A percentile compares a stretch with the other conserved stretches of the same genome.
These are phyloP conservation scores for Rosa lucieae DNA, from an alignment of 306 rosid species.

Conservation along the genomic window DNA sequence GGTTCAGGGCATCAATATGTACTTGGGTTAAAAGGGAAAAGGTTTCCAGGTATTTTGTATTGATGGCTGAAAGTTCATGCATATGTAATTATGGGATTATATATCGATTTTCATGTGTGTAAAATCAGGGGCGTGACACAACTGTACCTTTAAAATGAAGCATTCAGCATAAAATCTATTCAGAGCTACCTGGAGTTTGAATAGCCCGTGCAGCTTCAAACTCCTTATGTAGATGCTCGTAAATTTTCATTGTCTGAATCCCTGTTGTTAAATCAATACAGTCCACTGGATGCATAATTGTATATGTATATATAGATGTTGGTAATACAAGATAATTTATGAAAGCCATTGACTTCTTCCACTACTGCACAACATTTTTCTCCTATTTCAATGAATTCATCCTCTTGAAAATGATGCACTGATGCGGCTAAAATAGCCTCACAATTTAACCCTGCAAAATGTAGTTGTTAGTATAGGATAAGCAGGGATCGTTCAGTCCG, in stretches of 20 bases:
- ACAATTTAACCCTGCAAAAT: too few species aligned
- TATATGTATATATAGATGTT: background rate
- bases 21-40: too few species aligned
- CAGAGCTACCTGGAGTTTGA: conserved; percentile 69
- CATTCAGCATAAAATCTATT: background rate
- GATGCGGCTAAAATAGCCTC: too few species aligned
- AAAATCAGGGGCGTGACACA: background rate
- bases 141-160: conserved; percentile 6
- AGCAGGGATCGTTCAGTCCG: too few species aligned
- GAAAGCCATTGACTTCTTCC: background rate
- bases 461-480: too few species aligned
- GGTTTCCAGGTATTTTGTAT: too few species aligned
- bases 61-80: too few species aligned
- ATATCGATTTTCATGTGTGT: too few species aligned
- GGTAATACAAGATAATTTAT: background rate
- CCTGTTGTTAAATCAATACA: conserved; percentile 31
- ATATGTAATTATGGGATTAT: too few species aligned
- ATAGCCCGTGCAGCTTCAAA: conserved; percentile 80
- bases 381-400: background rate
- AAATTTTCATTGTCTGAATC: conserved; percentile 83
- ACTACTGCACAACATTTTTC: too few species aligned
- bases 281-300: background rate
- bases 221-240: conserved; percentile 78
- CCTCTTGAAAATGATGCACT: background rate
- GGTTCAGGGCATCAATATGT: too few species aligned